These are phyloP conservation scores for Plasmodium cynomolgi DNA, from an alignment of 169 alveolate species.

Conservation along the genomic window DNA sequence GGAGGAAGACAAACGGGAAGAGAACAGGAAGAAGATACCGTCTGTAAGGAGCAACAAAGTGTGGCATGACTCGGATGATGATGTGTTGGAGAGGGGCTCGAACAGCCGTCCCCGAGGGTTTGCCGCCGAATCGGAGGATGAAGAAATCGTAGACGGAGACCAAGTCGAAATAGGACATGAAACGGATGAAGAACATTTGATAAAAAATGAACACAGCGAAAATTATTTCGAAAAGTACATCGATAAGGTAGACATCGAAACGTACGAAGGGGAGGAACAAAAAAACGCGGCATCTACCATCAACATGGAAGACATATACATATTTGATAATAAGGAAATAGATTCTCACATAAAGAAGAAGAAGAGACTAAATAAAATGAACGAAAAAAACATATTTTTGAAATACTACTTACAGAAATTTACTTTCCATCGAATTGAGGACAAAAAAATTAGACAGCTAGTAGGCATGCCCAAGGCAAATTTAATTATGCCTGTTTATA, in stretches of 20 bases:
- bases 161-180: slow-evolving; percentile 2
- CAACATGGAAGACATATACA: slow-evolving; percentile 32
- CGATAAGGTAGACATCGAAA: slow-evolving; percentile 29
- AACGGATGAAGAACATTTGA: slow-evolving; percentile 28
- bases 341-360: slow-evolving; percentile 7
- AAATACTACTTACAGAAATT: slow-evolving; percentile 23
- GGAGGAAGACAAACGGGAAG: not conserved
- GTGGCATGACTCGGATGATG: slow-evolving; percentile 74
- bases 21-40: not conserved
- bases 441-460: slow-evolving; percentile 38
- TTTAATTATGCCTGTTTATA: slow-evolving; percentile 32
- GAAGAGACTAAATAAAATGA: slow-evolving; percentile 15
- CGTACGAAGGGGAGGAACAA: not conserved
- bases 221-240: slow-evolving; percentile 16
- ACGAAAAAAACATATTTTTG: slow-evolving; percentile 46
- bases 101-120: not conserved
- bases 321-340: slow-evolving; percentile 20
- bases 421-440: slow-evolving; percentile 19
- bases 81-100: not conserved
- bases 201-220: slow-evolving; percentile 14
- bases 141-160: not conserved
- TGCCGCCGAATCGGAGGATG: not conserved
- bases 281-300: not conserved
- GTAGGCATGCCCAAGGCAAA: slow-evolving; percentile 49
- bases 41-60: not conserved